Evolutionary conservation across 371 early-diverging fungal species (phyloP).

Genomic region (Lichtheimia corymbifera): DNA sequence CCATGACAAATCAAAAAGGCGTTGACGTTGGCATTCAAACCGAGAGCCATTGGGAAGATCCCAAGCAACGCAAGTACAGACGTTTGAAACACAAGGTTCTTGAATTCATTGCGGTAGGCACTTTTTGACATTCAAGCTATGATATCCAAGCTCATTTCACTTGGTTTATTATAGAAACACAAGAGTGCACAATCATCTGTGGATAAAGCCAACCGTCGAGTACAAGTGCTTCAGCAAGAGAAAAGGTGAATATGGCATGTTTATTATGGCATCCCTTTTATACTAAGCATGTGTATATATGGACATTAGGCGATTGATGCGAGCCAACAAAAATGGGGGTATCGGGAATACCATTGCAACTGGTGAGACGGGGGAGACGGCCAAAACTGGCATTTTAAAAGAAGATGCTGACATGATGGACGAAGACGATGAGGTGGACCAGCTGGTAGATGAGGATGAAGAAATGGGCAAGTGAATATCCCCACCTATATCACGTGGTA

Average conservation of each 20-base stretch:
- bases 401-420: slow-evolving; percentile 13
- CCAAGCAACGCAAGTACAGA: slow-evolving; percentile 21
- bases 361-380: slow-evolving; percentile 16
- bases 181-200: slow-evolving; percentile 19
- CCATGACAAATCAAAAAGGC: slow-evolving; percentile 13
- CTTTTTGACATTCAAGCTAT: not conserved
- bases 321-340: slow-evolving; percentile 12
- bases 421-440: slow-evolving; percentile 18
- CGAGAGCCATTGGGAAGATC: slow-evolving; percentile 18
- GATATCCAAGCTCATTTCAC: not conserved
- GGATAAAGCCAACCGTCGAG: slow-evolving; percentile 20
- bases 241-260: slow-evolving; percentile 14
- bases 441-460: slow-evolving; percentile 22
- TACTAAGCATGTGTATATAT: not conserved
- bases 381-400: slow-evolving; percentile 13
- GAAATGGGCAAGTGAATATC: slow-evolving; percentile 13
- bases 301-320: slow-evolving; percentile 8
- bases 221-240: slow-evolving; percentile 15
- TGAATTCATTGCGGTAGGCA: slow-evolving; percentile 23
- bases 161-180: slow-evolving; percentile 16
- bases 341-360: slow-evolving; percentile 16
- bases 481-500: not conserved
- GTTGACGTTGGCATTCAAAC: slow-evolving; percentile 17
- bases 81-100: slow-evolving; percentile 24
- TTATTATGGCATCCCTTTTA: no score